Conservation (phyloP, 306 rosid species). For the Malus sylvestris region DNA sequence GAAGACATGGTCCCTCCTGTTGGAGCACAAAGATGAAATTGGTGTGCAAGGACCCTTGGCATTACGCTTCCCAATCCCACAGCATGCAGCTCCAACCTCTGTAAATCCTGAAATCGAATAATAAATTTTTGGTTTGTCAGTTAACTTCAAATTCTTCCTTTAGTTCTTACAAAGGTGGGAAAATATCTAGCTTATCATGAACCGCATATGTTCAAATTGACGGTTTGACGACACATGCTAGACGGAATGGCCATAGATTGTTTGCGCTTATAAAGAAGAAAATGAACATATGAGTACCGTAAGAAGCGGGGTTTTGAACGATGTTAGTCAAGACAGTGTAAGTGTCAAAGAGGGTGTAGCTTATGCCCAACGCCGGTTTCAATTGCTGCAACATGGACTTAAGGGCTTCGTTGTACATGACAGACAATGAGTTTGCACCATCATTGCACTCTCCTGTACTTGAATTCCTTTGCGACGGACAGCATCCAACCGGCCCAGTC, state of each 20-base stretch:
- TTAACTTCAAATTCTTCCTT: background rate
- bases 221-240: background rate
- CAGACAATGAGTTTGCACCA: constrained; percentile 32
- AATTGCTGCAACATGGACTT: constrained; percentile 37
- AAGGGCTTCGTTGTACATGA: constrained; percentile 38
- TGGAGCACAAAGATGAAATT: constrained; percentile 37
- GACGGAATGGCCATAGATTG: background rate
- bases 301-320: constrained; percentile 25
- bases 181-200: too few species aligned
- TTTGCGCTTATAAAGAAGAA: background rate
- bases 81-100: constrained; percentile 61
- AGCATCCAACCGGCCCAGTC: constrained; percentile 53
- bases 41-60: constrained; percentile 45
- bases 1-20: constrained; percentile 56
- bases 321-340: constrained; percentile 27
- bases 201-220: background rate
- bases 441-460: constrained; percentile 32
- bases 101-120: constrained; percentile 41
- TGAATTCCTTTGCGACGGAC: constrained; percentile 40
- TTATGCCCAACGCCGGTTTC: constrained; percentile 30
- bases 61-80: constrained; percentile 57
- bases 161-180: background rate
- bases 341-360: constrained; percentile 44
- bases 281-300: constrained; percentile 27
- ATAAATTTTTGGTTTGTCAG: background rate